phyloP scores from a whole-genome alignment of 345 rosid genomes.

The Citrus glauca region DNA sequence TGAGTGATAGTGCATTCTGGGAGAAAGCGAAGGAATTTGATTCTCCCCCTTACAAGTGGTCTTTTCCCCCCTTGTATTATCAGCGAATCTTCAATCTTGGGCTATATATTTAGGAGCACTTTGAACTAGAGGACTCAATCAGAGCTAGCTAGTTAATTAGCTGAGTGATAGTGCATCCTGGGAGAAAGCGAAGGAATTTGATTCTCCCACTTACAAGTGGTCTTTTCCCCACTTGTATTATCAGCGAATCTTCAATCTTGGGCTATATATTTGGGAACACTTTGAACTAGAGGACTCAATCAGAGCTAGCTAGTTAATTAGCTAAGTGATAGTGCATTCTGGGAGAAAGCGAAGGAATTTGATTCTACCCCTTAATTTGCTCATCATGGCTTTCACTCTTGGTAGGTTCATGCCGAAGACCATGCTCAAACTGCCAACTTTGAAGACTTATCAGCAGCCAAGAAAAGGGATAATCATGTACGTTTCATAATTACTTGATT shows the following conservation, averaged over 20 bases:
- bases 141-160: too few species aligned
- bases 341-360: neutral
- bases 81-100: too few species aligned
- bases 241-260: neutral
- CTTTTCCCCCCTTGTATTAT: too few species aligned
- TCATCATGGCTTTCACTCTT: neutral
- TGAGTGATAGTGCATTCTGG: neutral
- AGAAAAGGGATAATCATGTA: neutral
- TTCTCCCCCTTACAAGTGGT: neutral
- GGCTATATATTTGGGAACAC: neutral
- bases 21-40: neutral
- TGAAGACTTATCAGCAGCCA: neutral
- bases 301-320: neutral
- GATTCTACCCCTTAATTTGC: neutral
- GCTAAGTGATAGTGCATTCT: neutral
- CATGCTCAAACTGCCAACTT: neutral
- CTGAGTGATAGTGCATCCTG: too few species aligned
- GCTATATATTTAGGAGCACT: too few species aligned
- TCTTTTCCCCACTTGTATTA: neutral
- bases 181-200: too few species aligned
- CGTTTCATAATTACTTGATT: neutral
- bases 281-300: neutral
- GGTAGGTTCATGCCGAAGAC: neutral
- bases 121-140: too few species aligned
- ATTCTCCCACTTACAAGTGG: too few species aligned